phyloP scores from a whole-genome alignment of 2,329 filamentous ascomycete species.

The Macrophomina phaseolina region DNA sequence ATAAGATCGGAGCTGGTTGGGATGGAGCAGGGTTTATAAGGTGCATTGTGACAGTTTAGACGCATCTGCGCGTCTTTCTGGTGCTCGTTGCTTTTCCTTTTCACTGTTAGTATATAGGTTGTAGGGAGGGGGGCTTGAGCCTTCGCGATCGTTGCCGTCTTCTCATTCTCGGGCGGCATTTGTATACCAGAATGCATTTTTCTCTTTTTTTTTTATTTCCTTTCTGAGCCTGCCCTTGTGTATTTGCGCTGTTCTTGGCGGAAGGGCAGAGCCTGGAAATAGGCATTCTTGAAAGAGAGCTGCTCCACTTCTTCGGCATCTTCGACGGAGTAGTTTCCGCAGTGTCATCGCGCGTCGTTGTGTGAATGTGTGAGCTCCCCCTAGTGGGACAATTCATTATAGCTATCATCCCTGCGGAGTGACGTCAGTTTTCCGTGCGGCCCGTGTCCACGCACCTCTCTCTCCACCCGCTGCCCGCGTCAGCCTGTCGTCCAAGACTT shows the following conservation, averaged over 20 bases:
- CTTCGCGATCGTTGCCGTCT: neutral
- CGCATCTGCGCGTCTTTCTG: neutral
- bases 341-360: too few species aligned
- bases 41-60: neutral
- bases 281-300: too few species aligned
- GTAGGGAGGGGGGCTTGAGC: neutral
- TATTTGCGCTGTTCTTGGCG: too few species aligned
- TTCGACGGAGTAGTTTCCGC: too few species aligned
- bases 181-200: slow-evolving; percentile 26
- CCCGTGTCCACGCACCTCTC: neutral
- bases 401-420: slow-evolving; percentile 8
- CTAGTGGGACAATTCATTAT: neutral
- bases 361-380: too few species aligned
- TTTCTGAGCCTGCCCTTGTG: too few species aligned
- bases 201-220: neutral
- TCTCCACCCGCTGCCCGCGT: too few species aligned
- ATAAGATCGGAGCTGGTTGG: slow-evolving; percentile 4
- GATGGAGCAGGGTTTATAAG: neutral
- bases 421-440: neutral
- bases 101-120: slow-evolving; percentile 6
- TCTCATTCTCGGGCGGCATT: neutral
- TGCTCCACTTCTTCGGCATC: too few species aligned
- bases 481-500: neutral
- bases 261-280: too few species aligned
- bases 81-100: neutral